A percentile compares a stretch with the other conserved stretches of the same genome.
These are phyloP conservation scores for Saccharomyces hybrid DNA, from an alignment of 1,139 yeast genomes.

Conservation along the genomic window DNA sequence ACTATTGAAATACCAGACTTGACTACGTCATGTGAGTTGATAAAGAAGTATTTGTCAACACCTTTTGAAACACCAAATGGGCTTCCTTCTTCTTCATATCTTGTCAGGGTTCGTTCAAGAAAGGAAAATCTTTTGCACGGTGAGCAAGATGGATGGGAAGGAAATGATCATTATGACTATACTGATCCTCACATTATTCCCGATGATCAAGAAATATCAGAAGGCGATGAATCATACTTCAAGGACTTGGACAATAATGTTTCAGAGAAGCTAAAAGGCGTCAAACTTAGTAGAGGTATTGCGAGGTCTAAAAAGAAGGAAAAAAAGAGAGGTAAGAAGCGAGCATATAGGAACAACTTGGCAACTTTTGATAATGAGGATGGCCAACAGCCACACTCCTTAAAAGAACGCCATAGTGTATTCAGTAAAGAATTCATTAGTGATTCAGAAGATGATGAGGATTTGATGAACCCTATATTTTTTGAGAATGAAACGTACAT, in stretches of 20 bases:
- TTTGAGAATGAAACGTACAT: conserved; percentile 32
- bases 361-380: conserved; percentile 14
- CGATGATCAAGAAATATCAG: conserved; percentile 14
- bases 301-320: conserved; percentile 19
- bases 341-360: conserved; percentile 7
- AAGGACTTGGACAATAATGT: conserved; percentile 17
- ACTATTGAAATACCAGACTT: conserved; percentile 12
- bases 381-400: background rate
- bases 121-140: background rate
- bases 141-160: conserved; percentile 20
- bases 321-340: conserved; percentile 6
- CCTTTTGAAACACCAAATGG: conserved; percentile 30
- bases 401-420: conserved; percentile 5
- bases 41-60: conserved; percentile 20
- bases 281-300: conserved; percentile 15
- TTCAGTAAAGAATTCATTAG: conserved; percentile 29
- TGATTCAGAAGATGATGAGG: conserved; percentile 30
- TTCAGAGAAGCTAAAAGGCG: conserved; percentile 3
- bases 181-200: conserved; percentile 14
- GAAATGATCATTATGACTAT: conserved; percentile 17
- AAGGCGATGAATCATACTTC: conserved; percentile 25
- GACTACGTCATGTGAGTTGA: conserved; percentile 10
- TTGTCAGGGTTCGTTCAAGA: conserved; percentile 13
- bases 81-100: conserved; percentile 23
- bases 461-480: conserved; percentile 19